phyloP scores from a whole-genome alignment of 257 asterid genomes.

The Forsythia suspensa region DNA sequence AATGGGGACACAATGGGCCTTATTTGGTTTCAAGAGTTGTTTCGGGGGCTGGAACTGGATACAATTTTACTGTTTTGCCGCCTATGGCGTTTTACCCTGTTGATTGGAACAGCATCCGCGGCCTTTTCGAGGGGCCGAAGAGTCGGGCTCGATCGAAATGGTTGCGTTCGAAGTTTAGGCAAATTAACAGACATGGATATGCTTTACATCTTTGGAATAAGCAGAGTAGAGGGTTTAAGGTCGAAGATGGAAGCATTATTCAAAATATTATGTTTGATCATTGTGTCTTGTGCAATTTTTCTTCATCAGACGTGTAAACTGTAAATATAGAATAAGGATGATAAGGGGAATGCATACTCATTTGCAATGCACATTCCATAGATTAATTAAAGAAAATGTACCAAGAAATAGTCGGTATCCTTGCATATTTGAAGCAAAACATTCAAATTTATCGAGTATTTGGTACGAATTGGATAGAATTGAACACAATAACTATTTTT shows the following conservation, averaged over 20 bases:
- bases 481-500: no score
- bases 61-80: constrained; percentile 58
- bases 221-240: constrained; percentile 61
- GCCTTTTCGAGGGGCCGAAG: constrained; percentile 63
- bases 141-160: constrained; percentile 50
- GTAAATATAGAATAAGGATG: neutral
- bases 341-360: neutral
- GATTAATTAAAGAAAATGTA: constrained; percentile 13
- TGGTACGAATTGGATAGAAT: no score
- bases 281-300: constrained; percentile 45
- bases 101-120: constrained; percentile 70
- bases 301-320: constrained; percentile 8
- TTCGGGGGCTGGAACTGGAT: constrained; percentile 52
- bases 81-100: constrained; percentile 91
- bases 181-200: constrained; percentile 56
- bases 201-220: constrained; percentile 90
- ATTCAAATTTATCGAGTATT: no score
- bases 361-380: constrained; percentile 18
- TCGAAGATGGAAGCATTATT: constrained; percentile 72
- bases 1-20: constrained; percentile 99
- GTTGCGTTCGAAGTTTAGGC: constrained; percentile 57
- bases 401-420: neutral
- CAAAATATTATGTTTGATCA: constrained; percentile 48
- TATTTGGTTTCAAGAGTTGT: constrained; percentile 90
- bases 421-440: no score